Percentiles rank a stretch among this genome's conserved stretches.
Conservation (phyloP, 257 asterid genomes). For the Gynochthodes officinalis region DNA sequence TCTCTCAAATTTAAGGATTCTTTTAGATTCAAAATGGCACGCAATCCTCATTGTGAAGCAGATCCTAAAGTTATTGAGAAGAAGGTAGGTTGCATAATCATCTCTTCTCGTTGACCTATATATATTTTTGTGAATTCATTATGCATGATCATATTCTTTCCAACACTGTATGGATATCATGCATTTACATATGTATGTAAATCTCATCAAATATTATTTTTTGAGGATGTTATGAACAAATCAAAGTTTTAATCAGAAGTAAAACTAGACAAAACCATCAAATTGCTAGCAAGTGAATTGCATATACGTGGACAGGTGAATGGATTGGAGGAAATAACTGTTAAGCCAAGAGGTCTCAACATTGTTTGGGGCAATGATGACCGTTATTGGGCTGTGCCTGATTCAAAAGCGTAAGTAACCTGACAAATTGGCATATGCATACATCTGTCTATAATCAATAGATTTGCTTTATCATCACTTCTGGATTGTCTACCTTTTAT, state of each 20-base stretch:
- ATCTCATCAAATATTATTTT: background rate
- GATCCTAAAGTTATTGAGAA: background rate
- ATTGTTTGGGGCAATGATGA: conserved; percentile 54
- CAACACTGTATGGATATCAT: too few relatives aligned
- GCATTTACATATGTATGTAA: too few relatives aligned
- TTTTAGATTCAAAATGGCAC: conserved; percentile 25
- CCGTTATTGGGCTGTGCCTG: conserved; percentile 53
- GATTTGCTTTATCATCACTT: too few relatives aligned
- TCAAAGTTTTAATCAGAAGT: too few relatives aligned
- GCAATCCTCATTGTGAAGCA: conserved; percentile 38
- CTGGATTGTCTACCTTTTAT: too few relatives aligned
- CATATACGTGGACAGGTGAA: conserved; percentile 18
- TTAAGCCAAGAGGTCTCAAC: conserved; percentile 37
- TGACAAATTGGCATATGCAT: too few relatives aligned
- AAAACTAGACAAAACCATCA: too few relatives aligned
- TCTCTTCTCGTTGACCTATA: background rate
- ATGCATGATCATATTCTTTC: too few relatives aligned
- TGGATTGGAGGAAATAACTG: background rate
- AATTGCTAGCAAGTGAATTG: background rate
- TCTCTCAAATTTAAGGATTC: background rate
- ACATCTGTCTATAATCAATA: too few relatives aligned
- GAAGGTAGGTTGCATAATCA: conserved; percentile 7
- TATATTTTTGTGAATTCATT: too few relatives aligned
- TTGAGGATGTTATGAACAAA: background rate
- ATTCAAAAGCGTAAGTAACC: conserved; percentile 22